Conservation (phyloP, 345 rosid species). For the Anacardium occidentale region DNA sequence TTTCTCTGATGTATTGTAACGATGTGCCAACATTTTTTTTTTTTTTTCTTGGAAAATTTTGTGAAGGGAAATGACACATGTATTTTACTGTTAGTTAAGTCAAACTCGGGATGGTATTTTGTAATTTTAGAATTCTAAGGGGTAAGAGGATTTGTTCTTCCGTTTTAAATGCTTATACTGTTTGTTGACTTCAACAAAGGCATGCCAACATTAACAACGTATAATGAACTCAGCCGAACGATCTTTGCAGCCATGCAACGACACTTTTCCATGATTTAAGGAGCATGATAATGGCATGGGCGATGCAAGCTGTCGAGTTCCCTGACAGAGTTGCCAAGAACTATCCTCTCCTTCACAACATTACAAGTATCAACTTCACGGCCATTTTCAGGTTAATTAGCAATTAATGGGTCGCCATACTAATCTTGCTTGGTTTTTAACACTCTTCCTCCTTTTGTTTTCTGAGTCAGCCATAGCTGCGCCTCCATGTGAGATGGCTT, state of each 20-base stretch:
- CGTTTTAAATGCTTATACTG: neutral
- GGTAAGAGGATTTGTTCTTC: neutral
- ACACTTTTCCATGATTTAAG: neutral
- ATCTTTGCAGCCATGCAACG: too few species aligned
- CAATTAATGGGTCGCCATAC: constrained; percentile 3
- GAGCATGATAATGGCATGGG: constrained; percentile 2
- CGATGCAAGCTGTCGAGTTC: neutral
- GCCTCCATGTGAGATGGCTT: constrained; percentile 33
- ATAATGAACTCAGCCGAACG: too few species aligned
- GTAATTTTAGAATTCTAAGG: too few species aligned
- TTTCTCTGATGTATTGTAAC: too few species aligned
- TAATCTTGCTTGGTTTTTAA: neutral
- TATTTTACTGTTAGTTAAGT: too few species aligned
- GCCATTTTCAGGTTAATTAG: neutral
- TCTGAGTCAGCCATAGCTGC: constrained; percentile 15
- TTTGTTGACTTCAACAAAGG: neutral
- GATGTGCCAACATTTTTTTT: too few species aligned
- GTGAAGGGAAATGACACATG: too few species aligned
- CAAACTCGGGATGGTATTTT: too few species aligned
- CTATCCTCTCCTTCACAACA: neutral
- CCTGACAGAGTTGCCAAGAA: constrained; percentile 1
- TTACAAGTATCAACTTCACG: neutral
- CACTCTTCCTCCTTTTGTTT: constrained; percentile 23
- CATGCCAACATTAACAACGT: too few species aligned
- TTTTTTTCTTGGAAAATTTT: too few species aligned